Evolutionary conservation across 2,329 filamentous ascomycete species (phyloP).

Genomic region (Xylaria sp.): DNA sequence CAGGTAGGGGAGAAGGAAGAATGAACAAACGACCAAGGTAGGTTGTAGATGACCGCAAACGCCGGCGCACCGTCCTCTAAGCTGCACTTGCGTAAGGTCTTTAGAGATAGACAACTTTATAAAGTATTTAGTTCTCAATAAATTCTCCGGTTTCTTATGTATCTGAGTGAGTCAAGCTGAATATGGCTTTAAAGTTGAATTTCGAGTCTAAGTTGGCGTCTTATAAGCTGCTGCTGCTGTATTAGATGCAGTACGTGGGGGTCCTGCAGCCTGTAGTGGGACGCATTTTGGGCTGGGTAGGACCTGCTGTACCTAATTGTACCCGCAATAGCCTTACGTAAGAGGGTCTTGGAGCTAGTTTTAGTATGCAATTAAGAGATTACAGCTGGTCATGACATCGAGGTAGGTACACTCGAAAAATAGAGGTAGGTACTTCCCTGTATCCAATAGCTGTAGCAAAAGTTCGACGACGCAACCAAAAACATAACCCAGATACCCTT

Average conservation of each 20-base stretch:
- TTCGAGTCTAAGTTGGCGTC: neutral
- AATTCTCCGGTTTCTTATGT: neutral
- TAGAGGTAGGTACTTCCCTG: neutral
- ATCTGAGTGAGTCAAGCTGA: neutral
- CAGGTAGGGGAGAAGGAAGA: neutral
- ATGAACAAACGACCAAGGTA: neutral
- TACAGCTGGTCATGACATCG: neutral
- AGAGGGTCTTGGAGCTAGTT: neutral
- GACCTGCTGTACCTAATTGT: neutral
- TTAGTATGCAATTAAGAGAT: neutral
- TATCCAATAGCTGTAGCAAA: neutral
- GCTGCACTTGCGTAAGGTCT: neutral
- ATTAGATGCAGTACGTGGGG: conserved; percentile 10
- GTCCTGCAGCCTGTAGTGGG: conserved; percentile 3
- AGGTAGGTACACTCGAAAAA: neutral
- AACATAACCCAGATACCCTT: neutral
- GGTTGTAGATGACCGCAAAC: neutral
- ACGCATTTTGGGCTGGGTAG: neutral
- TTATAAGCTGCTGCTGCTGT: neutral
- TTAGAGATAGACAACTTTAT: neutral
- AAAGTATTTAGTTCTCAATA: neutral
- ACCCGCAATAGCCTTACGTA: neutral
- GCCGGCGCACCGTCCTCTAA: neutral
- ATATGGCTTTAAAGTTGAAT: neutral
- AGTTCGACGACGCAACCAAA: conserved; percentile 1